A percentile compares a stretch with the other conserved stretches of the same genome.
Evolutionary conservation across 1,139 yeast species (phyloP).

Genomic region (Suhomyces terraborum): DNA sequence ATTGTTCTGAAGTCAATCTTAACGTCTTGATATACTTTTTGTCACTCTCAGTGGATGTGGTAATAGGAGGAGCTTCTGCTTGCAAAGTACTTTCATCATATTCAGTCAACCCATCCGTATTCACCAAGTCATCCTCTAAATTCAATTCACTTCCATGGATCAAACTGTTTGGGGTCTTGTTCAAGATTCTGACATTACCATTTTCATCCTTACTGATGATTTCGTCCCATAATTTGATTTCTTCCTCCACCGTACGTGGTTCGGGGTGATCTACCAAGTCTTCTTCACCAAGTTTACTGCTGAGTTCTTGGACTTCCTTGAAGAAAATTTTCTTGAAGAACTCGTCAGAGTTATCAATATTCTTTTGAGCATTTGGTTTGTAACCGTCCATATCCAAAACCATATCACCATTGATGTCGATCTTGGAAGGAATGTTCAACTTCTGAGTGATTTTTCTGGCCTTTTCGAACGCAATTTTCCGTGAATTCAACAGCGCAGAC

Average conservation of each 20-base stretch:
- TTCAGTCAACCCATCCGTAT: conserved; percentile 20
- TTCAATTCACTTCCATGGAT: conserved; percentile 7
- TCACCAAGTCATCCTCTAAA: conserved; percentile 13
- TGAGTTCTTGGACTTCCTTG: conserved; percentile 47
- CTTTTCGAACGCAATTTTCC: conserved; percentile 56
- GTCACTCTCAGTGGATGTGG: conserved; percentile 16
- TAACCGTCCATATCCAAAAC: conserved; percentile 95
- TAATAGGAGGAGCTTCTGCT: not conserved
- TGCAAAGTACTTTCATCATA: conserved; percentile 13
- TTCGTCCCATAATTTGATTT: conserved; percentile 37
- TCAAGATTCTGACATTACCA: conserved; percentile 67
- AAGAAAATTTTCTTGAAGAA: conserved; percentile 69
- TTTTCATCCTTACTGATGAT: conserved; percentile 57
- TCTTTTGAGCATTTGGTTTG: conserved; percentile 76
- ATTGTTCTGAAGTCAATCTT: conserved; percentile 87
- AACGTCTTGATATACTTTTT: conserved; percentile 77
- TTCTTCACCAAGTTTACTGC: conserved; percentile 20
- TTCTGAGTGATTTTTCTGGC: conserved; percentile 70
- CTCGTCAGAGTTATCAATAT: conserved; percentile 67
- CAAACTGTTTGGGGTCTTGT: conserved; percentile 15
- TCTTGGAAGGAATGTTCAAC: conserved; percentile 83
- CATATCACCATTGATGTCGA: conserved; percentile 88
- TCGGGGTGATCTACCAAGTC: conserved; percentile 16
- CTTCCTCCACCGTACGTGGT: conserved; percentile 23
- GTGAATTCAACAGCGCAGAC: conserved; percentile 22